Evolutionary conservation across 2,329 filamentous ascomycete species (phyloP), one percentile per base, ranked within the genome.

Genomic region (Ascochyta koolunga): DNA sequence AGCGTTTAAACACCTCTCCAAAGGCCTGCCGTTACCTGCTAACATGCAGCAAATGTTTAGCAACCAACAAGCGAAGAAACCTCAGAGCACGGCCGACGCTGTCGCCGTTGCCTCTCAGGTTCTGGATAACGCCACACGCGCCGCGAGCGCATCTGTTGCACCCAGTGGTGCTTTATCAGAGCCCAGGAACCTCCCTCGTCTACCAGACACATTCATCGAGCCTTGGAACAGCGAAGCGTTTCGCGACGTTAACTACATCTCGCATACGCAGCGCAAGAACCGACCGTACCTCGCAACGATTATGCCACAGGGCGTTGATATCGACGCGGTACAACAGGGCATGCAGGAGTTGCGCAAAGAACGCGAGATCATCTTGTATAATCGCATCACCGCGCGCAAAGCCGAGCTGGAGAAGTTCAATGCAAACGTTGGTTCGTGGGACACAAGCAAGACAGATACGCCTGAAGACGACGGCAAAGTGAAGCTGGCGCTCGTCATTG

Each of bases 401-500:
- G 81, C 87, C 9, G 92, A 98, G 72, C 80, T 99, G 22, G 93
- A 92, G 70, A 85, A 87, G 25, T 79, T 96, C 16, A 90, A 91
- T 15, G 91, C 90, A 29, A 96, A 96, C 68, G 81, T 97, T 43
- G 90, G 88, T 25, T 89, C 91, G 43, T 96, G 92, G 89, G 91
- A 98, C 68, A 86, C 88, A 0, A 83, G 80, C 70, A 84, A 83
- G 64, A 86, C 86, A 8, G 88, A 90, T 54, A 84, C 89, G 61
- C 70, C 82, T 2, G 85, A 87, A 21, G 83, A 88, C 19, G 91
- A 97, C 63, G 91, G 96, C 63, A 73, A 73, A 50, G 78, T 96
- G 43, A 98, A 96, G 79, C 79, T 92, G 46, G 93, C 93, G 74
- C 90, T 93, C 21, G 82, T 97, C 62, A 97, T 99, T 54, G 95